phyloP scores from a whole-genome alignment of 1,284 basidiomycete genomes.

The Neolentinus lepideus region DNA sequence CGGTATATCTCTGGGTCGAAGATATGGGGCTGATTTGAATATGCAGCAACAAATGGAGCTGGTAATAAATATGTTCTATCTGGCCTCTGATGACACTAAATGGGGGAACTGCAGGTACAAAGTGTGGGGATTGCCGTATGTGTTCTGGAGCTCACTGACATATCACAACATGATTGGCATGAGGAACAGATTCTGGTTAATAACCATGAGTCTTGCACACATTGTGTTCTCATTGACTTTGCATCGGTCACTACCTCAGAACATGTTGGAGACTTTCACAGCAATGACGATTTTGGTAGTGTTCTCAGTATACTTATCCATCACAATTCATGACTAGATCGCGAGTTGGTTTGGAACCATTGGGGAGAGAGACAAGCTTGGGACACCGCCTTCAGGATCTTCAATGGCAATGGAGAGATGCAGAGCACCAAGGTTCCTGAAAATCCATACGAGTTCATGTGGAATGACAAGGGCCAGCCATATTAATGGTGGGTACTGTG shows the following conservation, averaged over 20 bases:
- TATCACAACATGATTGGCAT: not conserved
- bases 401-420: not conserved
- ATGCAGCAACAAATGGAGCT: not conserved
- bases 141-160: not conserved
- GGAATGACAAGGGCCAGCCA: no score
- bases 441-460: not conserved
- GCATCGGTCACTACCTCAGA: not conserved
- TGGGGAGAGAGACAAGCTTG: not conserved
- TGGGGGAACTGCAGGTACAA: not conserved
- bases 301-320: not conserved
- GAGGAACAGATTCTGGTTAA: not conserved
- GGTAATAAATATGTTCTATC: not conserved
- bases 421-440: not conserved
- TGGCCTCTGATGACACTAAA: not conserved
- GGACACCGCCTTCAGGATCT: not conserved
- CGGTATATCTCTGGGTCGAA: not conserved
- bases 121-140: not conserved
- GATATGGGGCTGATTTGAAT: not conserved
- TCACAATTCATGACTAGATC: not conserved
- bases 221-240: not conserved
- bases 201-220: not conserved
- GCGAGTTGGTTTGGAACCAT: not conserved
- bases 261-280: not conserved
- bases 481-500: no score
- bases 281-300: not conserved